Evolutionary conservation across 2,329 filamentous ascomycete genomes (phyloP), one percentile per base, ranked within the genome.

Genomic region (Colletotrichum destructivum): DNA sequence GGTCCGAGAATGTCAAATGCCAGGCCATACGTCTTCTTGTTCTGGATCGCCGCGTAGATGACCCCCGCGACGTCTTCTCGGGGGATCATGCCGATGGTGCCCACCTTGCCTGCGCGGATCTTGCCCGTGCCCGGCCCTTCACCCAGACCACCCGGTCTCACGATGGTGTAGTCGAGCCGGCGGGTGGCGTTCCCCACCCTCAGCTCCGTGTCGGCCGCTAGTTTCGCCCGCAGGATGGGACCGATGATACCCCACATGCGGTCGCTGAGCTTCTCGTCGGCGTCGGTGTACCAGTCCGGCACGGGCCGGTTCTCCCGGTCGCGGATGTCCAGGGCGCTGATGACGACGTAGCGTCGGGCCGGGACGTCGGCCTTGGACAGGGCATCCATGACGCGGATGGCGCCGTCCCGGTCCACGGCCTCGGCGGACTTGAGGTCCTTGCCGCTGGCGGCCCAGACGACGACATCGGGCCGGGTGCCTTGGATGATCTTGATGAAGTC

Each of bases 1-100:
- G 69, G 65, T 0, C 83, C 83, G 1, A 84, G 78, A 4, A 84
- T 73, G 77, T 86, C 84, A 75, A 86, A 82, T 1, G 83, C 83
- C 73, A 84, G 75, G 0, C 83, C 84, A 8, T 80, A 77, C 3
- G 83, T 85, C 15, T 77, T 78, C 16, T 80, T 77, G 51, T 83
- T 81, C 72, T 83, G 78, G 55, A 86, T 77, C 63, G 80, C 79
- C 47, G 80, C 82, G 7, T 83, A 78, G 1, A 86, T 80, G 11
- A 83, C 81, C 42, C 76, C 75, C 9, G 85, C 85, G 2, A 87
- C 83, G 78, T 87, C 85, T 72, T 83, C 82, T 21, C 85, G 76
- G 21, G 79, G 79, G 47, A 87, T 80, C 63, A 75, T 81, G 0
- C 76, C 75, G 2, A 73, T 75, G 21, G 84, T 62, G 59, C 82